A percentile compares a stretch with the other conserved stretches of the same genome.
Evolutionary conservation across 2,329 filamentous ascomycete species (phyloP).

Genomic region (Fusarium proliferatum): DNA sequence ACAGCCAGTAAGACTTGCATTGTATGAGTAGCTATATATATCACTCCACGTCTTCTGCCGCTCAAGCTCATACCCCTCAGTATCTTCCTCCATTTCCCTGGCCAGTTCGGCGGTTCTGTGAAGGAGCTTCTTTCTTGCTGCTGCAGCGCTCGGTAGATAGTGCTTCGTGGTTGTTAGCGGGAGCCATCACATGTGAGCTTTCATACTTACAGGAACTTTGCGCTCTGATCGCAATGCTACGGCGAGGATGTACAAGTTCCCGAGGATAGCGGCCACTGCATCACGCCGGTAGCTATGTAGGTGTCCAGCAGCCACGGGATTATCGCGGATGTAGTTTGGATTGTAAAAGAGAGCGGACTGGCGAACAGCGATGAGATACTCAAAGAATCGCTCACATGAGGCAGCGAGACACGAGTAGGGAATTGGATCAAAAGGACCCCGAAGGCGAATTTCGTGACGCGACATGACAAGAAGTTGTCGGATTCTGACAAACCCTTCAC

Average conservation of each 20-base stretch:
- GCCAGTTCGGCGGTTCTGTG: constrained; percentile 63
- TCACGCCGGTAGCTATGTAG: constrained; percentile 65
- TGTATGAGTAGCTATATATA: constrained; percentile 67
- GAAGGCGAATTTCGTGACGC: constrained; percentile 68
- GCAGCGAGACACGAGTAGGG: constrained; percentile 67
- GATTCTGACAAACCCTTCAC: constrained; percentile 69
- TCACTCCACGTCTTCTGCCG: constrained; percentile 63
- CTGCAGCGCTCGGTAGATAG: constrained; percentile 67
- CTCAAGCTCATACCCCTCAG: constrained; percentile 41
- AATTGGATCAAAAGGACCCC: constrained; percentile 66
- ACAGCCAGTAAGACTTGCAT: constrained; percentile 65
- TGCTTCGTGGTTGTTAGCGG: constrained; percentile 46
- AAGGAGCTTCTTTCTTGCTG: constrained; percentile 63
- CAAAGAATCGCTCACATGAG: constrained; percentile 68
- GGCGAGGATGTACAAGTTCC: constrained; percentile 68
- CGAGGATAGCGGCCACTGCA: constrained; percentile 67
- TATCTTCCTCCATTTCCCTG: constrained; percentile 43
- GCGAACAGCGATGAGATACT: constrained; percentile 67
- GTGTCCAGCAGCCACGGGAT: constrained; percentile 59
- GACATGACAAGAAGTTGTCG: constrained; percentile 67
- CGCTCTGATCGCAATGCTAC: constrained; percentile 63
- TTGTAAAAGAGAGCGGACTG: constrained; percentile 69
- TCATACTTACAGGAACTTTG: constrained; percentile 58
- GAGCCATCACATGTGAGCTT: background rate
- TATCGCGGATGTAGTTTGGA: constrained; percentile 62